A percentile compares a stretch with the other conserved stretches of the same genome.
Evolutionary conservation across 345 rosid species (phyloP).

Genomic region (Gynandropsis gynandra): DNA sequence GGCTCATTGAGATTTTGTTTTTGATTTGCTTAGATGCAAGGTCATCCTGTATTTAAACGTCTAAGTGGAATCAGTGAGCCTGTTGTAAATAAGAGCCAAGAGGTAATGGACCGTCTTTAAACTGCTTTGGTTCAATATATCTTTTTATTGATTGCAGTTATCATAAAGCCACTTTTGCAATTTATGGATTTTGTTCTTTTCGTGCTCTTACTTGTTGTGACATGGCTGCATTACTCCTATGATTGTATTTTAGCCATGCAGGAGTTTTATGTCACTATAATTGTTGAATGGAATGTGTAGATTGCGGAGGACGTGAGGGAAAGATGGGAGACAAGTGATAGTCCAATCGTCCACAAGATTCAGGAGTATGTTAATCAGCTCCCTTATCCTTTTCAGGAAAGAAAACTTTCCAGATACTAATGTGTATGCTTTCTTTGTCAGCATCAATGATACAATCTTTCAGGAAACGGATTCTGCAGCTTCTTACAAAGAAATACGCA

Average conservation of each 20-base stretch:
- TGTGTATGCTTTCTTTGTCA: slow-evolving; percentile 33
- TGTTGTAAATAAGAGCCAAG: slow-evolving; percentile 77
- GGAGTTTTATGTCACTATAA: slow-evolving; percentile 5
- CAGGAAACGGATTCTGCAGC: slow-evolving; percentile 89
- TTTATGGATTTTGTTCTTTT: neutral
- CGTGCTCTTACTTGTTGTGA: neutral
- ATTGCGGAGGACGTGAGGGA: slow-evolving; percentile 88
- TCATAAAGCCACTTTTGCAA: neutral
- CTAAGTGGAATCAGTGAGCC: slow-evolving; percentile 71
- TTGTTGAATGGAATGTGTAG: slow-evolving; percentile 36
- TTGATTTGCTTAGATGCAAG: slow-evolving; percentile 51
- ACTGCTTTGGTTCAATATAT: neutral
- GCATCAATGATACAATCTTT: slow-evolving; percentile 69
- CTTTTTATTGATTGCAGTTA: slow-evolving; percentile 8
- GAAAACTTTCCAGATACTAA: slow-evolving; percentile 6
- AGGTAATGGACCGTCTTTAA: slow-evolving; percentile 40
- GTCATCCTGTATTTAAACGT: slow-evolving; percentile 61
- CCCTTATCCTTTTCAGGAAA: slow-evolving; percentile 1
- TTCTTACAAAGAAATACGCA: slow-evolving; percentile 72
- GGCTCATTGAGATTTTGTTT: slow-evolving; percentile 5
- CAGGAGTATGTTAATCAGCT: slow-evolving; percentile 61
- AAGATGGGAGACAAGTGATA: slow-evolving; percentile 97
- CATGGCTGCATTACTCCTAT: neutral
- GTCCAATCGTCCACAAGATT: slow-evolving; percentile 86
- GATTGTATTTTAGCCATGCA: neutral